Base-by-base conservation (phyloP, 1,284 basidiomycete species). In the Marasmius sp. region DNA sequence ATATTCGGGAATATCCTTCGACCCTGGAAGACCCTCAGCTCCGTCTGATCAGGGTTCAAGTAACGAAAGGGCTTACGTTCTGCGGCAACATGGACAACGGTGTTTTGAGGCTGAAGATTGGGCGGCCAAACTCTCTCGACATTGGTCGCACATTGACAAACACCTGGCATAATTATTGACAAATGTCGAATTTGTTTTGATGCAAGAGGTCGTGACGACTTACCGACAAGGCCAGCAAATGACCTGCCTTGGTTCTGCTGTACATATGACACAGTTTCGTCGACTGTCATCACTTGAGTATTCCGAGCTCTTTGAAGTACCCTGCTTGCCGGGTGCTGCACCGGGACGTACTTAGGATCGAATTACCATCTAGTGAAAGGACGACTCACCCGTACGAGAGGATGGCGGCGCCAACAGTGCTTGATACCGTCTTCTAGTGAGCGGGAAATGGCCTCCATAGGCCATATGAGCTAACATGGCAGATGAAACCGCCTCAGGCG, bases 141-240 rank as follows among this genome's bases (percentile, higher is more conserved):
- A 92, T 64, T 83, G 84, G 66, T 92, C 87, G 66, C 89, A 92
- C 69, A 92, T 78, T 1, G 88, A 83, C 33, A 92, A 77, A 69
- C 89, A 92, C 62, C 88, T 90, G 65, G 20, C 27, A 33, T 11
- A 9, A 38, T 43, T n/a, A 52, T 43, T 18, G 37, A 8, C 38
- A 33, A 27, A 52, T 36, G 57, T 14, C 57, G 34, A 39, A 45
- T 34, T 56, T 53, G 34, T 50, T 22, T n/a, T 48, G 47, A 47
- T 60, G 57, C 33, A 61, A 45, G 22, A 54, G 41, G 45, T 34
- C 61, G n/a, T 54, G 16, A 48, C 39, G 20, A 78, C 87, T 67
- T 67, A 88, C 87, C 89, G 83, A 72, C 89, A 92, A 20, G 89
- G 89, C 89, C 89, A 92, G 67, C 89, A 92, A 56, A 92, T 89